These are phyloP conservation scores for Polyporus arcularius DNA, from an alignment of 768 basidiomycete genomes.

Conservation along the genomic window DNA sequence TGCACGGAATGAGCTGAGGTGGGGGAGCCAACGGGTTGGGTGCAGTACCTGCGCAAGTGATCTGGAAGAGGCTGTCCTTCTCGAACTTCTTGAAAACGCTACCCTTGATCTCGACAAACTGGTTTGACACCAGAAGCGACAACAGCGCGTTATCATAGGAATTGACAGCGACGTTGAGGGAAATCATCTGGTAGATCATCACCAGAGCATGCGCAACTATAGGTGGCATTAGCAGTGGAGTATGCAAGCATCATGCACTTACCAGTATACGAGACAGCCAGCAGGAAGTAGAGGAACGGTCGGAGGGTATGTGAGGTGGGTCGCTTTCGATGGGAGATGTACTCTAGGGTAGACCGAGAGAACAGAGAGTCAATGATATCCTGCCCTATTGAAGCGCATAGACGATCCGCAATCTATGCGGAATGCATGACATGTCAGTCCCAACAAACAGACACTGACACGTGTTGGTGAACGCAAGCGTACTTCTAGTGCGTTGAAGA, in stretches of 20 bases:
- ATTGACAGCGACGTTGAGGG: slow-evolving; percentile 96
- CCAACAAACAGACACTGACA: not conserved
- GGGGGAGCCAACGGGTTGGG: not conserved
- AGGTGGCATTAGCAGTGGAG: not conserved
- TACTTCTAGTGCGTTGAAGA: slow-evolving; percentile 98
- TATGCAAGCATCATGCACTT: slow-evolving; percentile 26
- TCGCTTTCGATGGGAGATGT: slow-evolving; percentile 61
- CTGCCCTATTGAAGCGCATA: slow-evolving; percentile 96
- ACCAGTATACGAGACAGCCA: slow-evolving; percentile 87
- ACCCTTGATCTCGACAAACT: slow-evolving; percentile 99
- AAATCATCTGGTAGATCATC: slow-evolving; percentile 93
- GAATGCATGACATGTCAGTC: not conserved
- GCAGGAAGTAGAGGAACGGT: slow-evolving; percentile 79
- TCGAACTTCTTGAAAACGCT: slow-evolving; percentile 99
- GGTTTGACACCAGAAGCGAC: slow-evolving; percentile 93
- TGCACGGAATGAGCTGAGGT: not conserved
- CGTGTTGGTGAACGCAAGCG: slow-evolving; percentile 25
- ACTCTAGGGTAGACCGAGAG: slow-evolving; percentile 85
- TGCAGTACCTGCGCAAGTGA: slow-evolving; percentile 85
- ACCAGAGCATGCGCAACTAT: slow-evolving; percentile 89
- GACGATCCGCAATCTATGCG: slow-evolving; percentile 84
- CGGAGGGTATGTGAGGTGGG: slow-evolving; percentile 68
- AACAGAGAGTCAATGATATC: slow-evolving; percentile 97
- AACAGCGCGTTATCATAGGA: slow-evolving; percentile 96
- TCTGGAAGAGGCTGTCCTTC: slow-evolving; percentile 97